phyloP scores from a whole-genome alignment of 1,139 yeast species.

The Diutina pseudorugosa region DNA sequence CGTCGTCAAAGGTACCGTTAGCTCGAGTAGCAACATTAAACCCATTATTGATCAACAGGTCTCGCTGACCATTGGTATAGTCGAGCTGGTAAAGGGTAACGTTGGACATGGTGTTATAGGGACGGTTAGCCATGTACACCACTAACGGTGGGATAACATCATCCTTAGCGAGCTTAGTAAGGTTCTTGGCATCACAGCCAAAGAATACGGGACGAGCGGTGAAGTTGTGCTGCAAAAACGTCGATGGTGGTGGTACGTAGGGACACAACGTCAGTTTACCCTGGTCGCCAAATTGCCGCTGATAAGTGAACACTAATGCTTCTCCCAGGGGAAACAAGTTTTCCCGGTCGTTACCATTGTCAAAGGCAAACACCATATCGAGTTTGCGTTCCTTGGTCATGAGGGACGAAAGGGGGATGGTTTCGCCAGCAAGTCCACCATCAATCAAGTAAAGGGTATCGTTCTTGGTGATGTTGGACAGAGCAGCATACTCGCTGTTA shows the following conservation, averaged over 20 bases:
- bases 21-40: constrained; percentile 6
- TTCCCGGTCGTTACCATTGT: constrained; percentile 20
- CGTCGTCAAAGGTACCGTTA: background rate
- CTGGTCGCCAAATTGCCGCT: constrained; percentile 53
- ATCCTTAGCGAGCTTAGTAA: constrained; percentile 33
- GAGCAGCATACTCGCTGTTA: constrained; percentile 26
- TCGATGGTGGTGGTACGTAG: constrained; percentile 64
- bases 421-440: constrained; percentile 31
- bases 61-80: constrained; percentile 47
- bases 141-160: constrained; percentile 54
- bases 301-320: constrained; percentile 36
- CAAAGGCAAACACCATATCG: constrained; percentile 28
- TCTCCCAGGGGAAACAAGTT: constrained; percentile 30
- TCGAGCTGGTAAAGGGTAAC: constrained; percentile 59
- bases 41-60: constrained; percentile 47
- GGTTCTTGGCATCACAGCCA: constrained; percentile 68
- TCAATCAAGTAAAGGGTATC: constrained; percentile 28
- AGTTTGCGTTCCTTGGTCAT: constrained; percentile 23
- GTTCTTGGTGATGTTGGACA: constrained; percentile 13
- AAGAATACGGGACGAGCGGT: constrained; percentile 68
- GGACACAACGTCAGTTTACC: constrained; percentile 68
- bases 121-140: constrained; percentile 70
- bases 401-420: constrained; percentile 24
- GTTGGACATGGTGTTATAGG: constrained; percentile 56
- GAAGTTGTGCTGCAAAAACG: constrained; percentile 41